These are phyloP conservation scores for Fusarium armeniacum DNA, from an alignment of 2,329 filamentous ascomycete species.

Conservation along the genomic window DNA sequence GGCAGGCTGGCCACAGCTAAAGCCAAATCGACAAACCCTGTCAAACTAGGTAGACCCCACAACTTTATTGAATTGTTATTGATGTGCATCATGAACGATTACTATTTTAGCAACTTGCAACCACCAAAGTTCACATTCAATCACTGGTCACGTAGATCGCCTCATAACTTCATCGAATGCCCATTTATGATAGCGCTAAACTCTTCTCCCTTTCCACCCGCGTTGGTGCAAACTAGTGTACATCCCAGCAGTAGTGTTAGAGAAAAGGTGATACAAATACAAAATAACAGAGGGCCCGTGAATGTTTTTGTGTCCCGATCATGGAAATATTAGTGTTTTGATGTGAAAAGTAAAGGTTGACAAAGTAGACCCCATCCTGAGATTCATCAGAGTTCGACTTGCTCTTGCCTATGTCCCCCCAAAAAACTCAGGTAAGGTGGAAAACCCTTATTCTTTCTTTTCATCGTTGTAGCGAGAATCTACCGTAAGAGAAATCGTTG, in stretches of 20 bases:
- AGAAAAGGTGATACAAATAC: slow-evolving; percentile 56
- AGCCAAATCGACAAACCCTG: not conserved
- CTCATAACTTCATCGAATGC: slow-evolving; percentile 48
- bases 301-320: slow-evolving; percentile 49
- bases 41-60: not conserved
- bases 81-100: not conserved
- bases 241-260: slow-evolving; percentile 55
- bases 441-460: slow-evolving; percentile 47
- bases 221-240: slow-evolving; percentile 55
- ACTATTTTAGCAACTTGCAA: not conserved
- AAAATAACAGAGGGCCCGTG: slow-evolving; percentile 50
- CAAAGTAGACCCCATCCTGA: slow-evolving; percentile 48
- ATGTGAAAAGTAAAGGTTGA: slow-evolving; percentile 50
- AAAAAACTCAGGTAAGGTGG: slow-evolving; percentile 48
- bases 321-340: slow-evolving; percentile 53
- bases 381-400: slow-evolving; percentile 50
- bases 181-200: slow-evolving; percentile 54
- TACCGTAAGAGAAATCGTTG: slow-evolving; percentile 58
- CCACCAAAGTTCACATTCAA: slow-evolving; percentile 1
- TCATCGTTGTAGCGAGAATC: slow-evolving; percentile 53
- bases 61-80: not conserved
- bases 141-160: slow-evolving; percentile 19
- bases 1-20: not conserved
- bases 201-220: slow-evolving; percentile 53
- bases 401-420: slow-evolving; percentile 47